Evolutionary conservation across 129 eudicot species (phyloP).

Genomic region (Chrysanthemum makinoi): DNA sequence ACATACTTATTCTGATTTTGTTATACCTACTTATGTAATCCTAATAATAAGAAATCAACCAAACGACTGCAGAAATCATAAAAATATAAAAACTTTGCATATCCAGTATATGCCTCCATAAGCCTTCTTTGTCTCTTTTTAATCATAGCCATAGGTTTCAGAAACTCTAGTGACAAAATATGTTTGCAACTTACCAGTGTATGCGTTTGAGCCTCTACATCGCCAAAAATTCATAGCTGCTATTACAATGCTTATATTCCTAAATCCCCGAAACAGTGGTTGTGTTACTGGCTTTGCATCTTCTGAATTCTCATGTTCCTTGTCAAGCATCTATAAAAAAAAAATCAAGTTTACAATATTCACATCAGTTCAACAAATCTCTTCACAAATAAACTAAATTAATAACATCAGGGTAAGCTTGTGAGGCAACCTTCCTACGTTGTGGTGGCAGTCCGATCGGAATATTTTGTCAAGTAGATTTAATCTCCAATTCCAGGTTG

Average conservation of each 20-base stretch:
- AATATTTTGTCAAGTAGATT: slow-evolving; percentile 27
- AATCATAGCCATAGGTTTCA: no score
- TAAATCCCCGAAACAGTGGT: background rate
- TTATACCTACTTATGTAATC: no score
- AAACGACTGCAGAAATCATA: no score
- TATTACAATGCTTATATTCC: background rate
- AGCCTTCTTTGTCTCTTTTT: no score
- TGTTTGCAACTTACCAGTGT: no score
- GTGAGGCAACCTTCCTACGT: slow-evolving; percentile 20
- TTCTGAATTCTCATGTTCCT: background rate
- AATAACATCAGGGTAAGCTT: slow-evolving; percentile 41
- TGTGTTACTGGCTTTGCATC: background rate
- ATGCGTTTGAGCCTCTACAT: no score
- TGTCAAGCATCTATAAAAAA: background rate
- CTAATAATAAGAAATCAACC: no score
- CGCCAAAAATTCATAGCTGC: no score
- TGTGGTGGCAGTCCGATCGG: slow-evolving; percentile 18
- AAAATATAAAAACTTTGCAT: no score
- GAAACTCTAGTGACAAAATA: no score
- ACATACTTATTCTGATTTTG: no score
- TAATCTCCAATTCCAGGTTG: slow-evolving; percentile 6
- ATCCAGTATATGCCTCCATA: no score
- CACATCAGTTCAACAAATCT: background rate
- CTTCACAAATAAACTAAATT: slow-evolving; percentile 33
- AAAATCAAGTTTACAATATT: background rate